Conservation (phyloP, 805 yeast genomes). For the Zygoascus biomembranicola region DNA sequence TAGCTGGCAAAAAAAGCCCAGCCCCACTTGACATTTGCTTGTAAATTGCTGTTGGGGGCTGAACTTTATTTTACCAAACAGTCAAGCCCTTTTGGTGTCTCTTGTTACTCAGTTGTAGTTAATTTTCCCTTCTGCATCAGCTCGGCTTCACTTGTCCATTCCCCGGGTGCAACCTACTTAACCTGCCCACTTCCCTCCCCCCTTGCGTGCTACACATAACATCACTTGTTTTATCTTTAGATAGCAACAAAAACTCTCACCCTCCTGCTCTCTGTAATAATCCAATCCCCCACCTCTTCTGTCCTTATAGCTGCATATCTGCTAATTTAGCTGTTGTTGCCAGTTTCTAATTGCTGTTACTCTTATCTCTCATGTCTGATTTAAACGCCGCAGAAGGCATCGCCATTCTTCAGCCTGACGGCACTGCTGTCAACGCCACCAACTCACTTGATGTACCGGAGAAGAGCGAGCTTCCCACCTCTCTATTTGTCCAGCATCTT, state of each 20-base stretch:
- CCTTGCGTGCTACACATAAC: neutral
- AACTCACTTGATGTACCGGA: neutral
- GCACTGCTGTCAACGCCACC: neutral
- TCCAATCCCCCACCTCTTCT: neutral
- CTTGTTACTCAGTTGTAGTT: no score
- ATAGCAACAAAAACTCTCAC: neutral
- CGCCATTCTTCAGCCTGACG: neutral
- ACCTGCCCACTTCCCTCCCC: neutral
- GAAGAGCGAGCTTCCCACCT: constrained; percentile 17
- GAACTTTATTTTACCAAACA: no score
- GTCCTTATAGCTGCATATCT: neutral
- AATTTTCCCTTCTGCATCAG: no score
- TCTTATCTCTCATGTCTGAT: neutral
- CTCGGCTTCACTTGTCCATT: no score
- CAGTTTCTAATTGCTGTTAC: neutral
- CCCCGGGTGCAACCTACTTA: no score
- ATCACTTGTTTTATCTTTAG: neutral
- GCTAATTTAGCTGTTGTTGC: neutral
- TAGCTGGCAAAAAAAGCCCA: no score
- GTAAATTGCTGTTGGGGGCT: no score
- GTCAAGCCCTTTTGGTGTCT: no score
- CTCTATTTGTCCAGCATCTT: constrained; percentile 40
- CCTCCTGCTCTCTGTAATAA: neutral
- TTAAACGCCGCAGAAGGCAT: neutral
- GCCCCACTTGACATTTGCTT: no score